A percentile compares a stretch with the other conserved stretches of the same genome.
phyloP scores from a whole-genome alignment of 805 yeast species.

The Zygoascus flipseniorum region DNA sequence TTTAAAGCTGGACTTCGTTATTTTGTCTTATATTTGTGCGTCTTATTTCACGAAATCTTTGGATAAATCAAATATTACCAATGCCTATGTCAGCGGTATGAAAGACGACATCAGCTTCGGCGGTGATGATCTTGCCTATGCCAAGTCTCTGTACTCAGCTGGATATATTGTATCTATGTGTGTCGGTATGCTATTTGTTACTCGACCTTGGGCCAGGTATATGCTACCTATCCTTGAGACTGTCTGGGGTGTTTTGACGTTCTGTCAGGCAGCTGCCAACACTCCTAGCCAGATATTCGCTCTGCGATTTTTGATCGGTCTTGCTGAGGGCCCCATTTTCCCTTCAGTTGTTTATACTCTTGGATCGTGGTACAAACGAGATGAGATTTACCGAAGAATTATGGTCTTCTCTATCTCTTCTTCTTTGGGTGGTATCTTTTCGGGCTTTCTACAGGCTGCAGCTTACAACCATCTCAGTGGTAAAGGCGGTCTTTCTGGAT shows the following conservation, averaged over 20 bases:
- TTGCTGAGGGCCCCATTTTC: conserved; percentile 37
- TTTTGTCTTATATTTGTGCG: conserved; percentile 28
- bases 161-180: conserved; percentile 43
- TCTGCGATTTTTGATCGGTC: conserved; percentile 36
- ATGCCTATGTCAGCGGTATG: conserved; percentile 54
- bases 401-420: conserved; percentile 35
- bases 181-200: conserved; percentile 30
- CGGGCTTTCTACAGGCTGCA: conserved; percentile 39
- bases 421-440: conserved; percentile 35
- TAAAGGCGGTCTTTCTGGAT: conserved; percentile 33
- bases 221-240: conserved; percentile 30
- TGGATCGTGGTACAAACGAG: conserved; percentile 40
- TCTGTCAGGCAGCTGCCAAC: conserved; percentile 28
- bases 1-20: conserved; percentile 28
- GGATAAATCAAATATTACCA: conserved; percentile 40
- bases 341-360: conserved; percentile 35
- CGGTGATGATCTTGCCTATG: conserved; percentile 40
- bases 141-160: conserved; percentile 35
- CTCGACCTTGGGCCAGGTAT: conserved; percentile 28
- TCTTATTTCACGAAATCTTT: conserved; percentile 42
- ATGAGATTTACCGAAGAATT: conserved; percentile 36
- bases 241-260: conserved; percentile 32
- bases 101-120: conserved; percentile 35
- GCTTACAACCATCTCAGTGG: conserved; percentile 35
- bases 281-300: conserved; percentile 32